Conservation (phyloP, 148 eudicot genomes). For the Vaccinium darrowii region DNA sequence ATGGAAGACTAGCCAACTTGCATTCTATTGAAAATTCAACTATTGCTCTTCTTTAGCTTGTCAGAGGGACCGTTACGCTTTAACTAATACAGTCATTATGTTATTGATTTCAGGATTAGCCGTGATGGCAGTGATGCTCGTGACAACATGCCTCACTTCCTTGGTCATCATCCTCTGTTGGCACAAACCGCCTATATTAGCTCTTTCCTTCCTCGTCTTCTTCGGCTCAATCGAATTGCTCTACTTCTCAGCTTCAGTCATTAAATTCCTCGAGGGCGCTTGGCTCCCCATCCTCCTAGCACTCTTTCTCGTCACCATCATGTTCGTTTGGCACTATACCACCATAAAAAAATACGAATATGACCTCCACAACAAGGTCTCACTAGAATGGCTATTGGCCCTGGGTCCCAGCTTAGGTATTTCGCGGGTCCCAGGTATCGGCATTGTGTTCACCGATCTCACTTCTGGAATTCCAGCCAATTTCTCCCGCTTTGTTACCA, state of each 20-base stretch:
- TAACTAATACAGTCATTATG: background rate
- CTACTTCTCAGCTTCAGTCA: slow-evolving; percentile 91
- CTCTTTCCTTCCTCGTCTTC: slow-evolving; percentile 69
- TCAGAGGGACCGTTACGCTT: background rate
- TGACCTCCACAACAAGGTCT: slow-evolving; percentile 92
- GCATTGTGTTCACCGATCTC: slow-evolving; percentile 79
- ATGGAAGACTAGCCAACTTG: background rate
- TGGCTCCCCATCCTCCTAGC: slow-evolving; percentile 94
- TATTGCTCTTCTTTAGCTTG: background rate
- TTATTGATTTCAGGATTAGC: slow-evolving; percentile 68
- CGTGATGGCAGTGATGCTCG: slow-evolving; percentile 91
- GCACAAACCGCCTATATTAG: slow-evolving; percentile 77
- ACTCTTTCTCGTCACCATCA: slow-evolving; percentile 73
- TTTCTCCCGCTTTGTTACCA: slow-evolving; percentile 89
- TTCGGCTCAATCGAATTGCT: slow-evolving; percentile 85
- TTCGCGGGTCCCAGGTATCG: slow-evolving; percentile 84
- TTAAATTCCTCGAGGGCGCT: slow-evolving; percentile 84
- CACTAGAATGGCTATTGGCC: slow-evolving; percentile 83
- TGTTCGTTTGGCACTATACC: slow-evolving; percentile 92
- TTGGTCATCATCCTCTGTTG: slow-evolving; percentile 83
- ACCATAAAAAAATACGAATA: slow-evolving; percentile 82
- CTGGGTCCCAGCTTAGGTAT: slow-evolving; percentile 87
- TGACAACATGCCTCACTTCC: slow-evolving; percentile 90
- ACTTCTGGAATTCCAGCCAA: slow-evolving; percentile 89
- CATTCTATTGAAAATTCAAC: background rate